phyloP scores from a whole-genome alignment of 2,329 filamentous ascomycete genomes.

The Botrytis fragariae region DNA sequence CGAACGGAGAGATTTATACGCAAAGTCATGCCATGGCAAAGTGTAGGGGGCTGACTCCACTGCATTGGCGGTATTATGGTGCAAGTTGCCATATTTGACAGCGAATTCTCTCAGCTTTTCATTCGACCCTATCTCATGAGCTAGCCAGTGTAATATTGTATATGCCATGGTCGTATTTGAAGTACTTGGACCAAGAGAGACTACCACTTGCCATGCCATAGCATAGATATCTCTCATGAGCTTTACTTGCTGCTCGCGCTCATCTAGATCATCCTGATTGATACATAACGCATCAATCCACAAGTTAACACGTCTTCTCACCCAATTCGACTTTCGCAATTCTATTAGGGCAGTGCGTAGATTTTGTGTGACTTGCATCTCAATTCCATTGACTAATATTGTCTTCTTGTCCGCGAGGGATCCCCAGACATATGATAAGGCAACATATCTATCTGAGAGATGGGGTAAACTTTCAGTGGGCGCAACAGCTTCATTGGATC shows the following conservation, averaged over 20 bases:
- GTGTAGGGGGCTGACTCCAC: constrained; percentile 7
- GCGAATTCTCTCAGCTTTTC: constrained; percentile 14
- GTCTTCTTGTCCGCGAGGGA: not conserved
- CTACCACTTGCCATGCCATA: constrained; percentile 15
- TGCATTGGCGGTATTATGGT: not conserved
- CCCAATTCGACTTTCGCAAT: constrained; percentile 7
- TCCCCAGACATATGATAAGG: constrained; percentile 18
- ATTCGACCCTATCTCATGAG: constrained; percentile 1
- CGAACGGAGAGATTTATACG: not conserved
- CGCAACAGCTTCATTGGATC: too few relatives aligned
- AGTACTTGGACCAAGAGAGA: constrained; percentile 1
- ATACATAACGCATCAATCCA: constrained; percentile 24
- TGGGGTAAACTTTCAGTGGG: not conserved
- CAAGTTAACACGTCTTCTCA: constrained; percentile 7
- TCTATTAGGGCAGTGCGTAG: not conserved
- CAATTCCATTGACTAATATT: constrained; percentile 10
- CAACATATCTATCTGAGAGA: constrained; percentile 15
- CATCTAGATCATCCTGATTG: constrained; percentile 22
- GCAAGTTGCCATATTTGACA: constrained; percentile 6
- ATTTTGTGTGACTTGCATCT: constrained; percentile 11
- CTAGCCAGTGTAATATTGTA: constrained; percentile 9
- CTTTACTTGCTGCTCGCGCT: constrained; percentile 21
- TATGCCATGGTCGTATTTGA: not conserved
- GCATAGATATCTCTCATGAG: constrained; percentile 22
- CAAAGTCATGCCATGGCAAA: constrained; percentile 8